Evolutionary conservation across 495 filamentous ascomycete species (phyloP), one percentile per base, ranked within the genome.

Genomic region (Penicillium salamii): DNA sequence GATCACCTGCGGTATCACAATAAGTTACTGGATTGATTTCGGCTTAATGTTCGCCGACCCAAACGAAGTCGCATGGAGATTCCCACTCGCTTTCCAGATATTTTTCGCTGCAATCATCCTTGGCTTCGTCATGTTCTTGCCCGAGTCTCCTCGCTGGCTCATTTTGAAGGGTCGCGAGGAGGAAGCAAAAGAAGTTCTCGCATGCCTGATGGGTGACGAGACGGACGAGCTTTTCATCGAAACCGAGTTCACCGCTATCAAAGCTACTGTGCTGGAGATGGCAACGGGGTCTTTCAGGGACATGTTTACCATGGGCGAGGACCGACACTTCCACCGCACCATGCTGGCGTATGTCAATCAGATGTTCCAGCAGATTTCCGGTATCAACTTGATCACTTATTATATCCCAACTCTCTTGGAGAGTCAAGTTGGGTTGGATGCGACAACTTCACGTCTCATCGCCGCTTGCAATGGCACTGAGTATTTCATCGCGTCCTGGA

Each of bases 11-110:
- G 87, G 88, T 56, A 82, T 90, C 53, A 84, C 81, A 51, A 70
- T 90, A 60, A 80, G 76, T 57, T 88, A 91, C 69, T 91, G 87
- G 87, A 76, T 91, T 39, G 82, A 84, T 52, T 86, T 87, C 39
- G 88, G 78, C 15, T 75, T 89, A 36, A 79, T 81, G 28, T 90
- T 84, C 49, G 62, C 85, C 34, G 77, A 82, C 43, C 80, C 81
- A 7, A 80, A 62, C 49, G 77, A 79, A 14, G 80, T 87, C 8
- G 71, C 86, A 3, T 91, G 87, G 88, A 73, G 88, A 21, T 88
- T 89, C 52, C 87, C 87, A 0, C 71, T 92, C 21, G 86, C 82
- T 14, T 83, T 89, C 67, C 84, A 89, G 61, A 78, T 88, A 50
- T 67, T 84, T 57, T 88, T 89, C 58, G 83, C 83, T 21, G 46